Conservation (phyloP, 768 basidiomycete genomes). For the Lentinula sp. region DNA sequence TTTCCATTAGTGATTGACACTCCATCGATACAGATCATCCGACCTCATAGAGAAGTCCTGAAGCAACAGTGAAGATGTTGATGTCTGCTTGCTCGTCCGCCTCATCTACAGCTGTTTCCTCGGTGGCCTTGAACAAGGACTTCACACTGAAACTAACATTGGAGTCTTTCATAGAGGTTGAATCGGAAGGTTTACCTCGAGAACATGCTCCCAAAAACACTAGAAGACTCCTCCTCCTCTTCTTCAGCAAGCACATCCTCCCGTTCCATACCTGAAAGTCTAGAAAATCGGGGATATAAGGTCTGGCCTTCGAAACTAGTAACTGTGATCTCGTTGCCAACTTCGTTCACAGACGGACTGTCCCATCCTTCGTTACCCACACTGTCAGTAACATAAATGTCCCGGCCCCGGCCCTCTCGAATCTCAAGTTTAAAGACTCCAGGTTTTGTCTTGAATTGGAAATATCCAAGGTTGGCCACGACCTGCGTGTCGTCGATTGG, state of each 20-base stretch:
- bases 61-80: constrained; percentile 98
- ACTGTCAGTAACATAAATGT: constrained; percentile 79
- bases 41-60: constrained; percentile 94
- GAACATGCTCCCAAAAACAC: constrained; percentile 42
- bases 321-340: constrained; percentile 71
- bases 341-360: constrained; percentile 61
- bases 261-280: constrained; percentile 70
- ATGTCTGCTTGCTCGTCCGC: constrained; percentile 72
- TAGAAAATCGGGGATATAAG: constrained; percentile 71
- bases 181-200: constrained; percentile 36
- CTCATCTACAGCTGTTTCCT: constrained; percentile 17
- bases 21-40: constrained; percentile 7
- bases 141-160: not conserved
- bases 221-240: constrained; percentile 19
- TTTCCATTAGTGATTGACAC: not conserved
- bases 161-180: not conserved
- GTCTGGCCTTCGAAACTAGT: constrained; percentile 90
- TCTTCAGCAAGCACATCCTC: constrained; percentile 70
- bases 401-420: constrained; percentile 70
- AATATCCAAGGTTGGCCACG: constrained; percentile 91
- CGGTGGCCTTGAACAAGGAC: constrained; percentile 6
- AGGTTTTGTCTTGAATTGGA: constrained; percentile 92
- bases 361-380: constrained; percentile 89
- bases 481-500: constrained; percentile 84
- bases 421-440: constrained; percentile 84